Evolutionary conservation across 352 stramenopile genomes (phyloP), one percentile per base, ranked within the genome.

Genomic region (Achlya hypogyna): DNA sequence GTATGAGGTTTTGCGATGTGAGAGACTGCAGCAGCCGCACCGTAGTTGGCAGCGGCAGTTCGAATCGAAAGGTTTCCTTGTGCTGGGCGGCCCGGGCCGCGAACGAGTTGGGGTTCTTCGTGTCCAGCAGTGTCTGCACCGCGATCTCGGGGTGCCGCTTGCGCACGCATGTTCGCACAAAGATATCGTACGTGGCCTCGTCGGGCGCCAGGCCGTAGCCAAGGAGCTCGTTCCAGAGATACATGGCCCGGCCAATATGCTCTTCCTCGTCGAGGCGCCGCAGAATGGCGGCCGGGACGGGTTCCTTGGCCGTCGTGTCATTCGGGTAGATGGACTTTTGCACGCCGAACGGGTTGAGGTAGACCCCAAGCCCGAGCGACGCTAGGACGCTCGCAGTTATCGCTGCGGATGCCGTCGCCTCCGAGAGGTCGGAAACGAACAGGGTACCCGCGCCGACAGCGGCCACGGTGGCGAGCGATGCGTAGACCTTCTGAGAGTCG

Each of bases 151-250:
- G 86, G 63, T 94, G 84, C 22, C 86, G 86, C 69, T 94, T 94
- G 63, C 84, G 81, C 16, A 94, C 80, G 56, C 86, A 92, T 27
- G 78, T 91, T 64, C 86, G 82, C 38, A 92, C 82, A 35, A 94
- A 66, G 38, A 94, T 78, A 60, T 94, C 86, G 53, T 85, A 89
- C 29, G 91, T 80, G 23, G 77, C 82, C 49, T 77, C 73, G 62
- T 94, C 86, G 0, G 82, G 73, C n/a, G 75, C 64, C 27, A 92
- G 74, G 34, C 75, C 79, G 43, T 78, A 79, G 65, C 89, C 88
- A 47, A 83, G 74, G 79, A 94, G 91, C 64, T 94, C 86, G 31
- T 81, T 79, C 86, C 86, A 94, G 31, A 94, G 73, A 72, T 91
- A 92, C 75, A 94, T 91, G 31, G 80, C 82, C 45, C 86, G 76